Conservation (phyloP, 2,329 filamentous ascomycete genomes). For the Biscogniauxia mediterranea region DNA sequence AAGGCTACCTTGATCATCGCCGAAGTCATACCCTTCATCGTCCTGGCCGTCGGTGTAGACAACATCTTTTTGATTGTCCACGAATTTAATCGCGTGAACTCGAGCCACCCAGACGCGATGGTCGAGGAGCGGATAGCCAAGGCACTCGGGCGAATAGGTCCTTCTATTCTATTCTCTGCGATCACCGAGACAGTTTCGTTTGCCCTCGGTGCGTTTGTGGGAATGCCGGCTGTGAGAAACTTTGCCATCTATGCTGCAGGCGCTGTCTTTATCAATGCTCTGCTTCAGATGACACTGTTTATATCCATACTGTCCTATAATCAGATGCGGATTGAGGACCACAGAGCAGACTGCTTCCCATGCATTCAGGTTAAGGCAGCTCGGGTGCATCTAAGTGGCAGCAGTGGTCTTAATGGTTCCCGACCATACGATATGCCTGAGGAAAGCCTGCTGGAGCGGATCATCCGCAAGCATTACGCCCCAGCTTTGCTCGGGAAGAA, state of each 20-base stretch:
- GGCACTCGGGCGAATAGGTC: constrained; percentile 92
- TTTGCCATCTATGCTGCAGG: constrained; percentile 96
- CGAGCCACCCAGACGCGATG: constrained; percentile 84
- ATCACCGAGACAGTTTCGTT: constrained; percentile 93
- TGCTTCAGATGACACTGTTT: constrained; percentile 98
- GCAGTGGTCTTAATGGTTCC: constrained; percentile 57
- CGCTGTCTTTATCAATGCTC: constrained; percentile 92
- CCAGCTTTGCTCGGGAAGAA: constrained; percentile 77
- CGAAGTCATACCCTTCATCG: constrained; percentile 96
- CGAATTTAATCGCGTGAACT: constrained; percentile 93
- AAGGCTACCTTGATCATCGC: constrained; percentile 98
- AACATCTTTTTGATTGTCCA: constrained; percentile 99
- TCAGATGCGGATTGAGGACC: constrained; percentile 83
- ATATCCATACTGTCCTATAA: constrained; percentile 88
- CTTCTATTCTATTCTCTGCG: constrained; percentile 94
- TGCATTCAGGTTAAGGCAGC: constrained; percentile 80
- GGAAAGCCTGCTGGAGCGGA: constrained; percentile 78
- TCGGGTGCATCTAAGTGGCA: constrained; percentile 60
- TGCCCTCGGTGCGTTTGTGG: constrained; percentile 86
- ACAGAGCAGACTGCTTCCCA: constrained; percentile 87
- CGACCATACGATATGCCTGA: constrained; percentile 74
- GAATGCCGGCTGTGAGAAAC: constrained; percentile 97
- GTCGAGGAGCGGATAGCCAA: constrained; percentile 83
- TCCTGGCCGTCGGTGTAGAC: constrained; percentile 93
- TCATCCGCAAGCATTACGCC: constrained; percentile 89